Conservation (phyloP, 2,329 filamentous ascomycete genomes). For the Colletotrichum trifolii region DNA sequence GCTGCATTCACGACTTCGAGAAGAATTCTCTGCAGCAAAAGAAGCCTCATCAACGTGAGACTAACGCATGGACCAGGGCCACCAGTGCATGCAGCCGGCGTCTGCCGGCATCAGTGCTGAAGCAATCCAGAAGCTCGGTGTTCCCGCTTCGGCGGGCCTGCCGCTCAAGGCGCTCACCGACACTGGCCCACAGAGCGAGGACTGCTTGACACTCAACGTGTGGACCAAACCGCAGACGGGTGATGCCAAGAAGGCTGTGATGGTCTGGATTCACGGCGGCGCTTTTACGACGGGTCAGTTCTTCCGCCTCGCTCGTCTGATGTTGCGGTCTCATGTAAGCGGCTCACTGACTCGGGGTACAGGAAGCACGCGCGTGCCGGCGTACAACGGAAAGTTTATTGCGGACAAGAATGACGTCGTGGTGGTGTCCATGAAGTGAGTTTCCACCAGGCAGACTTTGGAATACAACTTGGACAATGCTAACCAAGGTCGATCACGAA, state of each 20-base stretch:
- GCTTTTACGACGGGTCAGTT: conserved; percentile 47
- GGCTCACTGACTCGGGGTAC: conserved; percentile 14
- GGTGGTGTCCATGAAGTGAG: conserved; percentile 56
- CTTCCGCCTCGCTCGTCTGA: conserved; percentile 1
- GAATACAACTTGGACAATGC: not conserved
- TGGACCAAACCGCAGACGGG: conserved; percentile 50
- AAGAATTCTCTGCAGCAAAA: not conserved
- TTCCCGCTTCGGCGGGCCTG: conserved; percentile 26
- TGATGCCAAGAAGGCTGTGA: conserved; percentile 50
- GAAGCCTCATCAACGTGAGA: not conserved
- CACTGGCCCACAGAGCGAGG: conserved; percentile 43
- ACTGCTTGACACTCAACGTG: conserved; percentile 52
- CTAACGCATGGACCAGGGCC: conserved; percentile 6
- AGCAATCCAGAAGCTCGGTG: conserved; percentile 19
- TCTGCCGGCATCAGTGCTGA: conserved; percentile 4
- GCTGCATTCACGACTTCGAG: too few relatives aligned
- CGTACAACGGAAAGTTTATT: conserved; percentile 52
- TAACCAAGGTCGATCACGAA: conserved; percentile 25
- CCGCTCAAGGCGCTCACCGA: conserved; percentile 22
- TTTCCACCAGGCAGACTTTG: conserved; percentile 7
- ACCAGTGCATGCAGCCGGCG: conserved; percentile 30
- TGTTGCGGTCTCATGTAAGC: not conserved
- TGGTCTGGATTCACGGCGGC: conserved; percentile 58
- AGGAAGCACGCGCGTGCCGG: conserved; percentile 28
- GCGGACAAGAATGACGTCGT: conserved; percentile 56